These are phyloP conservation scores for Blastobotrys apis DNA, from an alignment of 1,139 yeast species.

Conservation along the genomic window DNA sequence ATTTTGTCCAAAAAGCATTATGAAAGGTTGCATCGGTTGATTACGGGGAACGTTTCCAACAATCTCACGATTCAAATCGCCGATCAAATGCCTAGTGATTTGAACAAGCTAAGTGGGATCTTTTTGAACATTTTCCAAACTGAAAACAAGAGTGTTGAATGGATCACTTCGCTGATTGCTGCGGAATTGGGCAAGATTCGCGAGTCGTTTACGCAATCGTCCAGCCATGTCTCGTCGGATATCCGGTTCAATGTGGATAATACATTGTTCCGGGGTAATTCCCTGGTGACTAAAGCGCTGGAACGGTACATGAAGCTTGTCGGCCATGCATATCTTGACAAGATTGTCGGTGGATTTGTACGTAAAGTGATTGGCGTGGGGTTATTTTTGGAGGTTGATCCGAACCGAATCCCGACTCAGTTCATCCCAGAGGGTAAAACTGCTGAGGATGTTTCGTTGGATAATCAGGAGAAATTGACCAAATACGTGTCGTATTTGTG, in stretches of 20 bases:
- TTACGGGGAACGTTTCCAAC: conserved; percentile 20
- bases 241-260: conserved; percentile 41
- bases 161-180: conserved; percentile 67
- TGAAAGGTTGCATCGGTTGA: conserved; percentile 47
- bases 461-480: conserved; percentile 51
- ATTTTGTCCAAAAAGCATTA: conserved; percentile 58
- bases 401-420: conserved; percentile 40
- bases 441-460: conserved; percentile 41
- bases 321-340: conserved; percentile 75
- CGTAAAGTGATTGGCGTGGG: conserved; percentile 49
- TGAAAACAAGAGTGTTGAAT: conserved; percentile 51
- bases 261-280: conserved; percentile 80
- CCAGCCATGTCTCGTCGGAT: conserved; percentile 15
- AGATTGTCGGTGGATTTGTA: conserved; percentile 66
- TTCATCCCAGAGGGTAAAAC: conserved; percentile 20
- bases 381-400: conserved; percentile 72
- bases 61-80: conserved; percentile 25
- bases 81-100: conserved; percentile 43
- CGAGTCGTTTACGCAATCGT: conserved; percentile 13
- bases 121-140: conserved; percentile 29
- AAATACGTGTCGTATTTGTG: conserved; percentile 63
- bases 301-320: conserved; percentile 72
- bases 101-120: conserved; percentile 38
- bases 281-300: conserved; percentile 72
- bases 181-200: conserved; percentile 42